These are phyloP conservation scores for Clathrus columnatus DNA, from an alignment of 768 basidiomycete genomes.

Conservation along the genomic window DNA sequence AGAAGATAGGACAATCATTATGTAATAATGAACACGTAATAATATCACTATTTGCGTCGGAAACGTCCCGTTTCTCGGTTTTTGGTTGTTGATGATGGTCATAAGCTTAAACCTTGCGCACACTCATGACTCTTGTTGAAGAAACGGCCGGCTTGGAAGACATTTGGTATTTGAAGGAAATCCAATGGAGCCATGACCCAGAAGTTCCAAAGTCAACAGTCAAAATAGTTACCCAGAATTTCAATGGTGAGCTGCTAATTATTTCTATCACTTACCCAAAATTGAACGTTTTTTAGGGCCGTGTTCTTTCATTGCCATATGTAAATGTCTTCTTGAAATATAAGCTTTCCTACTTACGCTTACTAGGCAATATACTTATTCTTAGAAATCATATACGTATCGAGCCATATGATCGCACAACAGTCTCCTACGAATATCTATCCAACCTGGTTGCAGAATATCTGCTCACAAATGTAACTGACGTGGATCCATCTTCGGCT, in stretches of 20 bases:
- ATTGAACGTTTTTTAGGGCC: conserved; percentile 34
- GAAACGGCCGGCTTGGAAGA: conserved; percentile 32
- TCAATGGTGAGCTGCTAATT: conserved; percentile 54
- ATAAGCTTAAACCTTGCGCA: too few species aligned
- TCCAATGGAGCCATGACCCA: conserved; percentile 36
- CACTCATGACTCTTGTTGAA: conserved; percentile 23
- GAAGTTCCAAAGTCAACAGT: conserved; percentile 22
- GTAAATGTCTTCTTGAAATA: conserved; percentile 30
- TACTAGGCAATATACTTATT: conserved; percentile 76
- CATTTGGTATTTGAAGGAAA: conserved; percentile 71
- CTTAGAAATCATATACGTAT: conserved; percentile 76
- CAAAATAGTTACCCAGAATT: conserved; percentile 76
- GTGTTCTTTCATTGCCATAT: conserved; percentile 87
- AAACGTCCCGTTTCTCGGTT: neutral
- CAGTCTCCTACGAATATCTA: conserved; percentile 78
- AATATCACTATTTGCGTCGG: too few species aligned
- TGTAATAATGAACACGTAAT: too few species aligned
- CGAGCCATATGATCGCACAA: conserved; percentile 50
- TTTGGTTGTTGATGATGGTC: too few species aligned
- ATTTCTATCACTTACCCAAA: neutral
- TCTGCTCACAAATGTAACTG: conserved; percentile 50
- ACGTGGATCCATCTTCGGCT: conserved; percentile 60
- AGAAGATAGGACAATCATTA: too few species aligned
- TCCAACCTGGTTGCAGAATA: conserved; percentile 79
- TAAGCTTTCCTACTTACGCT: neutral